A percentile compares a stretch with the other conserved stretches of the same genome.
Evolutionary conservation across 805 yeast genomes (phyloP).

Genomic region (Wickerhamomyces tratensis): DNA sequence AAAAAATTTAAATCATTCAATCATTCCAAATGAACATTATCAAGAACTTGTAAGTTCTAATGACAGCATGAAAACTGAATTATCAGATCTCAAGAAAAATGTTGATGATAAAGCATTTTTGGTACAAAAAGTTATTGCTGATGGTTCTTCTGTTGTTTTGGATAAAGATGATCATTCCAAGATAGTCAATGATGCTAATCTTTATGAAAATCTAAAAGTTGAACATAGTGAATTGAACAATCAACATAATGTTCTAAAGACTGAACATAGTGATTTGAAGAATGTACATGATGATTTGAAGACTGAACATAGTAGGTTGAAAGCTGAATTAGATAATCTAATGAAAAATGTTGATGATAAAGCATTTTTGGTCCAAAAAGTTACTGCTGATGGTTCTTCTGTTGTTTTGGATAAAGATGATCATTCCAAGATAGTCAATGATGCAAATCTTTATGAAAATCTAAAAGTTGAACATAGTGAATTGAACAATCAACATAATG

Average conservation of each 20-base stretch:
- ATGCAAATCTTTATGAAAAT: too few species aligned
- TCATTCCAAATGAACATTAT: constrained; percentile 5
- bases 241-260: too few species aligned
- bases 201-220: too few species aligned
- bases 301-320: constrained; percentile 1
- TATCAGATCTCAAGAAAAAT: constrained; percentile 16
- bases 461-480: too few species aligned
- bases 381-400: constrained; percentile 15
- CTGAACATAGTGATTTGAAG: constrained; percentile 3
- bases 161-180: constrained; percentile 4
- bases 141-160: constrained; percentile 14
- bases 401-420: constrained; percentile 11
- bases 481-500: too few species aligned
- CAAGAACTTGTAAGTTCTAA: constrained; percentile 1
- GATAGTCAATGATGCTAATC: too few species aligned
- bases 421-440: background rate
- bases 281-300: constrained; percentile 2
- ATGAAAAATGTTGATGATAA: constrained; percentile 16
- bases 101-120: constrained; percentile 19
- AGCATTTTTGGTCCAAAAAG: constrained; percentile 19
- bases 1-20: background rate
- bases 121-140: constrained; percentile 14
- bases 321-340: constrained; percentile 12
- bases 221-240: too few species aligned
- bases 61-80: constrained; percentile 3